Evolutionary conservation across 1,284 basidiomycete genomes (phyloP).

Genomic region (Prillingera fragicola): DNA sequence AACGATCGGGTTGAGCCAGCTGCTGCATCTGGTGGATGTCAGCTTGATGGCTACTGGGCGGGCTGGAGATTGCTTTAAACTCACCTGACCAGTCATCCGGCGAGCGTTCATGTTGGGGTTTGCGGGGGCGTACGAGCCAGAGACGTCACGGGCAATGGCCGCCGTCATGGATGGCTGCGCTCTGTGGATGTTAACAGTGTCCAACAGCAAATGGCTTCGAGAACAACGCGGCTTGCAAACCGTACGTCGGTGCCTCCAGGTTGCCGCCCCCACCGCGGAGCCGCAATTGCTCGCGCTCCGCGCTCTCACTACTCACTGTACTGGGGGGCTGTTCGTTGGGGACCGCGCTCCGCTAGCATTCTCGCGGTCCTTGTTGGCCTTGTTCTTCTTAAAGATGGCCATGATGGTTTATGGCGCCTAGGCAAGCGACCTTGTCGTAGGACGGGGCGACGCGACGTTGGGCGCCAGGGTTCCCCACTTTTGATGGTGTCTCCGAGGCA

Average conservation of each 20-base stretch:
- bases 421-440: background rate
- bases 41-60: background rate
- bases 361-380: slow-evolving; percentile 17
- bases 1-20: background rate
- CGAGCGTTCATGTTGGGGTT: slow-evolving; percentile 3
- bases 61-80: background rate
- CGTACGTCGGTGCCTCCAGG: too few relatives aligned
- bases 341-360: slow-evolving; percentile 18
- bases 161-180: slow-evolving; percentile 6
- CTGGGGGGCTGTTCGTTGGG: slow-evolving; percentile 15
- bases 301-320: slow-evolving; percentile 17
- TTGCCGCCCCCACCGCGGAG: too few relatives aligned
- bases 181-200: slow-evolving; percentile 3
- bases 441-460: too few relatives aligned
- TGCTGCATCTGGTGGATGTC: background rate
- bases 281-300: too few relatives aligned
- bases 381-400: slow-evolving; percentile 27
- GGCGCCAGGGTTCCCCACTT: too few relatives aligned
- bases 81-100: slow-evolving; percentile 12
- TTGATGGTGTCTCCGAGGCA: too few relatives aligned
- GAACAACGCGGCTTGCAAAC: too few relatives aligned
- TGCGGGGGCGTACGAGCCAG: slow-evolving; percentile 10
- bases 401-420: slow-evolving; percentile 6
- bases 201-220: too few relatives aligned
- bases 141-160: slow-evolving; percentile 7